phyloP scores from a whole-genome alignment of 2,329 filamentous ascomycete genomes.

The Fusarium mundagurra region DNA sequence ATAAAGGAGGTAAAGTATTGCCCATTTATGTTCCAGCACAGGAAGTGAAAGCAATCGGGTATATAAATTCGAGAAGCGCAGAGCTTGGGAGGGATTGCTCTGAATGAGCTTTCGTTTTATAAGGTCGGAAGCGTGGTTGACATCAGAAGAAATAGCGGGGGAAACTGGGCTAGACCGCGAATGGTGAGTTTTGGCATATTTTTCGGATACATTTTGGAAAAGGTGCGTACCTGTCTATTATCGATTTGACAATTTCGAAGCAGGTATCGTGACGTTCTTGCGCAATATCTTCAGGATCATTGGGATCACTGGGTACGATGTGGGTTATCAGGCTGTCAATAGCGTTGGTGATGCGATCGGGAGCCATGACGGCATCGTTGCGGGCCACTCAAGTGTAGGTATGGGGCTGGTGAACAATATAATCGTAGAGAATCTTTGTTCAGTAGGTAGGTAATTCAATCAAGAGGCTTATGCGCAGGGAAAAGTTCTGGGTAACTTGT shows the following conservation, averaged over 20 bases:
- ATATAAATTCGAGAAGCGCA: constrained; percentile 91
- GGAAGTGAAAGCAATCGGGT: constrained; percentile 88
- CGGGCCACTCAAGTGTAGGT: constrained; percentile 27
- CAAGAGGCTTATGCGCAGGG: not conserved
- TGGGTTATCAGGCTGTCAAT: constrained; percentile 82
- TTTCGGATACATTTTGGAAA: not conserved
- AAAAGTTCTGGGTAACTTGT: not conserved
- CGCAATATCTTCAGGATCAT: constrained; percentile 73
- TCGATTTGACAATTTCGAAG: constrained; percentile 61
- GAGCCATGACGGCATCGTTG: constrained; percentile 65
- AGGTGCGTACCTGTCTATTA: constrained; percentile 59
- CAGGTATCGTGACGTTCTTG: constrained; percentile 75
- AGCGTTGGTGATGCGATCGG: constrained; percentile 78
- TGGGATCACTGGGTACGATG: constrained; percentile 72
- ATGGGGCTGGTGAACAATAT: not conserved
- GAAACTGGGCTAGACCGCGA: constrained; percentile 55
- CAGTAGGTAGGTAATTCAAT: not conserved
- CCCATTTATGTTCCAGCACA: constrained; percentile 95
- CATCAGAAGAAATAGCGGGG: constrained; percentile 71
- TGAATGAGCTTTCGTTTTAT: constrained; percentile 90
- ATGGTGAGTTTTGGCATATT: not conserved
- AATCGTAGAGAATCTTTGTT: not conserved
- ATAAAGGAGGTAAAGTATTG: constrained; percentile 90
- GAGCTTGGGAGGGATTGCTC: constrained; percentile 79
- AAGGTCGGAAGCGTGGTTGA: constrained; percentile 91